A percentile compares a stretch with the other conserved stretches of the same genome.
Evolutionary conservation across 768 basidiomycete species (phyloP).

Genomic region (Rossbeevera mucosa): DNA sequence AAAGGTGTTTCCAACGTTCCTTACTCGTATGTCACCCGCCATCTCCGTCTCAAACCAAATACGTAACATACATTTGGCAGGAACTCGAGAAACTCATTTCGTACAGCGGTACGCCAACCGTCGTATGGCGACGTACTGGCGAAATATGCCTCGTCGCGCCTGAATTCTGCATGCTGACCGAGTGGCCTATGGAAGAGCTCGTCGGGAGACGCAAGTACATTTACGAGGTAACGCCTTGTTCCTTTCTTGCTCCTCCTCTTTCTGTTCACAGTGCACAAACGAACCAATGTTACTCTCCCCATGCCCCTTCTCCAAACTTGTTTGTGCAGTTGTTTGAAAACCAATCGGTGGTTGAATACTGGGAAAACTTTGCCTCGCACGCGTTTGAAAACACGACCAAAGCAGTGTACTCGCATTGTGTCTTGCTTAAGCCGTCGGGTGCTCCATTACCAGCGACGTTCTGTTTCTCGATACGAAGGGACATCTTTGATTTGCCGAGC

Average conservation of each 20-base stretch:
- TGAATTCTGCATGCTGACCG: conserved; percentile 93
- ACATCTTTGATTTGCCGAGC: conserved; percentile 86
- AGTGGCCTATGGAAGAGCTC: conserved; percentile 85
- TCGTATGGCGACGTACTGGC: conserved; percentile 96
- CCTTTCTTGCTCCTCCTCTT: conserved; percentile 12
- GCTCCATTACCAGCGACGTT: conserved; percentile 87
- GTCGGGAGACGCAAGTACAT: conserved; percentile 49
- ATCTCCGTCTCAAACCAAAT: not conserved
- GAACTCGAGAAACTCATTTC: conserved; percentile 97
- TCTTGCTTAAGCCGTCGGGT: conserved; percentile 79
- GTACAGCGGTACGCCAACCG: conserved; percentile 94
- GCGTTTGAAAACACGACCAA: conserved; percentile 98
- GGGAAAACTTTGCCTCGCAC: conserved; percentile 95
- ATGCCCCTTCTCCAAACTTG: not conserved
- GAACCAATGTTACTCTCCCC: conserved; percentile 3
- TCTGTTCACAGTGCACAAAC: conserved; percentile 15
- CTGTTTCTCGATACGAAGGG: conserved; percentile 92
- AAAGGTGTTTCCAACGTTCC: conserved; percentile 92
- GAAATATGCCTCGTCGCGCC: conserved; percentile 96
- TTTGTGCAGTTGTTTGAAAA: conserved; percentile 79
- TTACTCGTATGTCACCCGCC: conserved; percentile 56
- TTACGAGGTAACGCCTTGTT: conserved; percentile 30
- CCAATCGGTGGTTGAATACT: conserved; percentile 91
- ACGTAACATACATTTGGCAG: conserved; percentile 37
- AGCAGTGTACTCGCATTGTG: conserved; percentile 90